Base-by-base conservation (phyloP, 129 eudicot genomes). In the Flaveria trinervia region DNA sequence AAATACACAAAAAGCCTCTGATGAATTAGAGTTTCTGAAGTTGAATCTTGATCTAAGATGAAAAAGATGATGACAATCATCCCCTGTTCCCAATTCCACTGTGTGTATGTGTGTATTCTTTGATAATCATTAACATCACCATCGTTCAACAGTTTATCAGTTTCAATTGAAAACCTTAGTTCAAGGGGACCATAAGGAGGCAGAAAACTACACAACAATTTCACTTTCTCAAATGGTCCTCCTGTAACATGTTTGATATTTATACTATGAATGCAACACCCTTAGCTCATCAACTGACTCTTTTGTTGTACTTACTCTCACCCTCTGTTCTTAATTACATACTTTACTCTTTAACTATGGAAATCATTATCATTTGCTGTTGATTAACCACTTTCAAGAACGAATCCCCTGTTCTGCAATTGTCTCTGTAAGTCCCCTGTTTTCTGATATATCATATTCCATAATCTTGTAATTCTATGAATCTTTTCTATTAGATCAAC, bases 221-320 rank as follows among this genome's bases (percentile, higher is more conserved):
- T 56, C 82, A 14, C 73, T 71, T 60, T 62, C 81, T 76, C 30
- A 69, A 72, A 60, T 75, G 76, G 67, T 62, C 80, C 80, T 52
- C 55, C 36, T 65, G 49, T 71, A 74, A 5, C 41, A 36, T 36
- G 41, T 36, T 60, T 46, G 18, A 41, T 66, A 67, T 73, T 54
- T 54, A 18, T 28, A 46, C 13, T 51, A 55, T 55, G 3, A 70
- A 18, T 48, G 23, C 49, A 26, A 1, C 57, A 23, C 26, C 71
- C 65, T 77, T 75, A 68, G 41, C 45, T 43, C 52, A 73, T 73
- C 78, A 83, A 83, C 71, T 76, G 82, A 75, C 79, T 75, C 70
- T 44, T 78, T 59, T 36, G 41, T 78, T 14, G 71, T 20, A 10
- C 51, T 36, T 65, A 61, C 33, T 65, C 13, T 13, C 68, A 57